A percentile compares a stretch with the other conserved stretches of the same genome.
Evolutionary conservation across 2,329 filamentous ascomycete species (phyloP).

Genomic region (Colletotrichum liriopes): DNA sequence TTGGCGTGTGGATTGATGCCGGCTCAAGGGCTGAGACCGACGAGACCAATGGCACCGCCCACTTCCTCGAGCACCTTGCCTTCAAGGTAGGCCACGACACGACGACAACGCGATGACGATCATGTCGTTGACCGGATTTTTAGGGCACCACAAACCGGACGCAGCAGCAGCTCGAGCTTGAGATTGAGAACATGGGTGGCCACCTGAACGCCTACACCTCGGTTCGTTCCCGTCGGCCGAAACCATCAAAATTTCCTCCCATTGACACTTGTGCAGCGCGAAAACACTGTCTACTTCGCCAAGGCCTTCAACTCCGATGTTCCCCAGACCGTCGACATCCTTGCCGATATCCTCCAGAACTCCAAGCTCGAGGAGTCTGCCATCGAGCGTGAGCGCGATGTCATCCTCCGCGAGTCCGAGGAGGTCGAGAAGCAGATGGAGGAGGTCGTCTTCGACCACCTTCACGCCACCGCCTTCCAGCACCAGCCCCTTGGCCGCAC

Average conservation of each 20-base stretch:
- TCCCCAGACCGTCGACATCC: slow-evolving; percentile 96
- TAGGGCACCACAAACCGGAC: slow-evolving; percentile 94
- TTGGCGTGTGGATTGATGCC: slow-evolving; percentile 99
- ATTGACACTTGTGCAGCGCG: slow-evolving; percentile 72
- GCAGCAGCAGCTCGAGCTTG: slow-evolving; percentile 97
- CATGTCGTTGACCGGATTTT: slow-evolving; percentile 14
- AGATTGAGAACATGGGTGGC: slow-evolving; percentile 99
- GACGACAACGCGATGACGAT: slow-evolving; percentile 21
- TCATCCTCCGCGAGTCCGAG: slow-evolving; percentile 98
- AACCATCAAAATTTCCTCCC: slow-evolving; percentile 16
- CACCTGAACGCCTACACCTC: slow-evolving; percentile 99
- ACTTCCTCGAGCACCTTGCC: slow-evolving; percentile 99
- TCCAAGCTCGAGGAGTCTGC: slow-evolving; percentile 95
- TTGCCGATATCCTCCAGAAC: slow-evolving; percentile 99
- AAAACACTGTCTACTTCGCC: slow-evolving; percentile 99
- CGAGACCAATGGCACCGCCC: slow-evolving; percentile 98
- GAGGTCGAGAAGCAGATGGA: slow-evolving; percentile 99
- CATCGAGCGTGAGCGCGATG: slow-evolving; percentile 97
- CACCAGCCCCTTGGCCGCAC: slow-evolving; percentile 96
- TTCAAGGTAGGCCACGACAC: slow-evolving; percentile 83
- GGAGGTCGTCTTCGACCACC: slow-evolving; percentile 99
- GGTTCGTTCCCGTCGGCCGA: slow-evolving; percentile 70
- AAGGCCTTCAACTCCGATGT: slow-evolving; percentile 99
- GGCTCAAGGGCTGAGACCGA: slow-evolving; percentile 98
- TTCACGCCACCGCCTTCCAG: slow-evolving; percentile 98